Evolutionary conservation across 345 rosid genomes (phyloP).

Genomic region (Barbarea vulgaris): DNA sequence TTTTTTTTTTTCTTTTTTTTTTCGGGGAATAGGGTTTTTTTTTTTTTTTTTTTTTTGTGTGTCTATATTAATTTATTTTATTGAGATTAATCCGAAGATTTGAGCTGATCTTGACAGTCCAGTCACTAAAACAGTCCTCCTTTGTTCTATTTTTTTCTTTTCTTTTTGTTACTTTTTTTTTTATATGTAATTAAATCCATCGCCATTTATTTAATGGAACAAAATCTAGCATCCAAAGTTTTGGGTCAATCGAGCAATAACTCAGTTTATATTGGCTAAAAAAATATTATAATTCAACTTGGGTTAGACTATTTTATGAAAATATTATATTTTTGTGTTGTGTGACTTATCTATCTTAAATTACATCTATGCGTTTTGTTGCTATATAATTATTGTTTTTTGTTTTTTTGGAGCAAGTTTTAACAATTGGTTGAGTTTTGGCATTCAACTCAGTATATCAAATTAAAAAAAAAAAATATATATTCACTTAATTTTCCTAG

Average conservation of each 20-base stretch:
- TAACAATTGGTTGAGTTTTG: neutral
- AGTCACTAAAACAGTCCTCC: neutral
- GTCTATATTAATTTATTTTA: neutral
- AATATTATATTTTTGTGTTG: neutral
- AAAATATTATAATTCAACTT: neutral
- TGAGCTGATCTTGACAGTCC: conserved; percentile 24
- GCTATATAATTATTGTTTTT: neutral
- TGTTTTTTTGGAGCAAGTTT: neutral
- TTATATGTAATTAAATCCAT: neutral
- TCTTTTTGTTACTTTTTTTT: neutral
- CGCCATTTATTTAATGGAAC: neutral
- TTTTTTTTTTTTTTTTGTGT: neutral
- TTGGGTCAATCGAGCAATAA: neutral
- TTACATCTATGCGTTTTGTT: neutral
- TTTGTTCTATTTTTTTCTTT: neutral
- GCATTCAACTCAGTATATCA: neutral
- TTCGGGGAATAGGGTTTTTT: conserved; percentile 18
- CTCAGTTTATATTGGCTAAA: neutral
- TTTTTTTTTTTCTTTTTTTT: neutral
- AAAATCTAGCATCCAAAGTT: neutral
- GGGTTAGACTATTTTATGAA: neutral
- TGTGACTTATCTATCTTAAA: too few species aligned
- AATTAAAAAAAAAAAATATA: too few species aligned
- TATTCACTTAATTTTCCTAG: neutral
- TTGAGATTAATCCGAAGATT: neutral